Conservation (phyloP, 1,284 basidiomycete species). For the Cerrena zonata region DNA sequence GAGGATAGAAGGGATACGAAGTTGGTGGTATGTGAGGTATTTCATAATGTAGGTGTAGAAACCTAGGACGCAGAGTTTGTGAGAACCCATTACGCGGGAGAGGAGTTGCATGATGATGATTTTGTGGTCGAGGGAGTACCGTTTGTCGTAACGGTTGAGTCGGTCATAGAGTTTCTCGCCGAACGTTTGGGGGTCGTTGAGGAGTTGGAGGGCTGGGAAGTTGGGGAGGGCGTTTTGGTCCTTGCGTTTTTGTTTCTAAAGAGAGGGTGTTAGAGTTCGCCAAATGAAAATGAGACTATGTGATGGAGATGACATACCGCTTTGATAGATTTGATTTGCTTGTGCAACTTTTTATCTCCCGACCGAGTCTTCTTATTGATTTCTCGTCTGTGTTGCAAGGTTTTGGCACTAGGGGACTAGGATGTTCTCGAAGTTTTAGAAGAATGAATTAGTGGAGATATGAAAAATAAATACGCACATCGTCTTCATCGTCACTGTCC, state of each 20-base stretch:
- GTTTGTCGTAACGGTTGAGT: conserved; percentile 84
- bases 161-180: conserved; percentile 91
- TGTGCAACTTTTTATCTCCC: conserved; percentile 73
- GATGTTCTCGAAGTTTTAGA: neutral
- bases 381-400: conserved; percentile 75
- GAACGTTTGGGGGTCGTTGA: conserved; percentile 95
- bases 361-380: conserved; percentile 87
- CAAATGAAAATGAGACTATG: neutral
- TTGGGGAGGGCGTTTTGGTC: conserved; percentile 53
- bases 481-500: conserved; percentile 68
- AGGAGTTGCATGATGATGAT: conserved; percentile 96
- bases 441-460: neutral
- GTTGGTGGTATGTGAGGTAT: conserved; percentile 90
- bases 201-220: conserved; percentile 88
- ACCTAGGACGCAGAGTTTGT: conserved; percentile 90
- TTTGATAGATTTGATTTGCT: conserved; percentile 63
- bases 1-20: conserved; percentile 90
- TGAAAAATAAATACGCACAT: conserved; percentile 42
- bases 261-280: no score
- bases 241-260: conserved; percentile 59
- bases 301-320: conserved; percentile 25
- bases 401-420: conserved; percentile 62
- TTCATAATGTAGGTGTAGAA: conserved; percentile 97
- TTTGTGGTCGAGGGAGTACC: conserved; percentile 93
- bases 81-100: conserved; percentile 88